A percentile compares a stretch with the other conserved stretches of the same genome.
Evolutionary conservation across 2,329 filamentous ascomycete species (phyloP).

Genomic region (Neopestalotiopsis sp.): DNA sequence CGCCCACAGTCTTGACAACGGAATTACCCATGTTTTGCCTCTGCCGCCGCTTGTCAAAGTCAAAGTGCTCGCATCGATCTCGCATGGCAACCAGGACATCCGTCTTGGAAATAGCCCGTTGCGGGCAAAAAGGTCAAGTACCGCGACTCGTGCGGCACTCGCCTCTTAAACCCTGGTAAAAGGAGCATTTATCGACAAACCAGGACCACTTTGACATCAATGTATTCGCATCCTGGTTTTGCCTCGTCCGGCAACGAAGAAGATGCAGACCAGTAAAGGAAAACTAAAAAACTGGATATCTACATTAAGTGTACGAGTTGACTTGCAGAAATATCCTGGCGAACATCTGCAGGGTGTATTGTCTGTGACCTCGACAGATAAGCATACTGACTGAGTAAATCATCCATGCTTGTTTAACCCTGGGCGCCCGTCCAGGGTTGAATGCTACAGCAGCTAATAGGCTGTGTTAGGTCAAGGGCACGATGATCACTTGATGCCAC

Average conservation of each 20-base stretch:
- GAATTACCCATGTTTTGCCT: not conserved
- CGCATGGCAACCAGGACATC: not conserved
- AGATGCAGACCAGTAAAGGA: not conserved
- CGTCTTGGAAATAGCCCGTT: no score
- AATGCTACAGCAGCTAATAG: constrained; percentile 5
- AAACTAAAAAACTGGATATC: no score
- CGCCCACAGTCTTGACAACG: not conserved
- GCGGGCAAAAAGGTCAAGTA: not conserved
- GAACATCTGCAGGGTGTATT: constrained; percentile 10
- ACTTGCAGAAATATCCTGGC: constrained; percentile 9
- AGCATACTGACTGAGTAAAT: constrained; percentile 1
- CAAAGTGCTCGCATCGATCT: constrained; percentile 6
- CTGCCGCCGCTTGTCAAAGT: not conserved
- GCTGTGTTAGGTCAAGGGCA: not conserved
- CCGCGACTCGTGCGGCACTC: not conserved
- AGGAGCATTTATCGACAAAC: not conserved
- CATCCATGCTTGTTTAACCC: constrained; percentile 6
- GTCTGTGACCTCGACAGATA: constrained; percentile 6
- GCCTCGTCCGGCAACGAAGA: not conserved
- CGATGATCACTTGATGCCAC: constrained; percentile 10
- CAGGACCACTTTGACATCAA: not conserved
- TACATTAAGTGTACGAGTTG: not conserved
- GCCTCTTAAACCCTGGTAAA: not conserved
- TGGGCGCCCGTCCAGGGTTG: not conserved
- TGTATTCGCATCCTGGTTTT: not conserved